Percentiles rank a stretch among this genome's conserved stretches.
phyloP scores from a whole-genome alignment of 306 rosid genomes.

The Cucurbita argyrosperma region DNA sequence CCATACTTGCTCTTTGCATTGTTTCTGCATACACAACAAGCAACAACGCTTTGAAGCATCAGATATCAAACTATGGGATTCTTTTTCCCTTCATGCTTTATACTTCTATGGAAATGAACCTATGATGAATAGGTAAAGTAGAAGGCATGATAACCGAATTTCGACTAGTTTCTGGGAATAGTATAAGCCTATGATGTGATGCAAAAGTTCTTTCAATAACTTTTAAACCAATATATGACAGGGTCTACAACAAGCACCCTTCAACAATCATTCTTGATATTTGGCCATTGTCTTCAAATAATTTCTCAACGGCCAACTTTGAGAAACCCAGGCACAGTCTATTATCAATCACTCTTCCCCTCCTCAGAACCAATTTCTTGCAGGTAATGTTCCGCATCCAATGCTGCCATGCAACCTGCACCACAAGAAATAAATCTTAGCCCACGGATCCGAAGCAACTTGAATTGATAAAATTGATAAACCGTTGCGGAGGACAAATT shows the following conservation, averaged over 20 bases:
- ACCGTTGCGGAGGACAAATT: neutral
- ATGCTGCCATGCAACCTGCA: conserved; percentile 94
- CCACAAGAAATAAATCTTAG: neutral
- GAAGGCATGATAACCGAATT: neutral
- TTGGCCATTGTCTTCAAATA: neutral
- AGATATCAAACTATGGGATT: too few relatives aligned
- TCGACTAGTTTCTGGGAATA: neutral
- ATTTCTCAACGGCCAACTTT: neutral
- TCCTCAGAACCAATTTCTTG: conserved; percentile 55
- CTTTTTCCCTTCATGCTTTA: too few relatives aligned
- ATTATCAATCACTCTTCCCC: conserved; percentile 45
- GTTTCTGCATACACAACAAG: too few relatives aligned
- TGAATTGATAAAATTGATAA: neutral
- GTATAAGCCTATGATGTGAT: too few relatives aligned
- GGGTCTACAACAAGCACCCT: neutral
- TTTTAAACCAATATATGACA: neutral
- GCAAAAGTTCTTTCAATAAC: neutral
- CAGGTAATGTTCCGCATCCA: conserved; percentile 87
- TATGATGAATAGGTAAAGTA: too few relatives aligned
- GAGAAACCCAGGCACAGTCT: neutral
- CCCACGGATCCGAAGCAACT: neutral
- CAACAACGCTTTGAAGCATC: too few relatives aligned
- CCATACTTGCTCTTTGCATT: too few relatives aligned
- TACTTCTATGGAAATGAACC: too few relatives aligned
- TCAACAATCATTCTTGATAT: neutral